Percentiles rank a stretch among this genome's conserved stretches.
phyloP scores from a whole-genome alignment of 257 asterid genomes.

The Scutellaria baicalensis region DNA sequence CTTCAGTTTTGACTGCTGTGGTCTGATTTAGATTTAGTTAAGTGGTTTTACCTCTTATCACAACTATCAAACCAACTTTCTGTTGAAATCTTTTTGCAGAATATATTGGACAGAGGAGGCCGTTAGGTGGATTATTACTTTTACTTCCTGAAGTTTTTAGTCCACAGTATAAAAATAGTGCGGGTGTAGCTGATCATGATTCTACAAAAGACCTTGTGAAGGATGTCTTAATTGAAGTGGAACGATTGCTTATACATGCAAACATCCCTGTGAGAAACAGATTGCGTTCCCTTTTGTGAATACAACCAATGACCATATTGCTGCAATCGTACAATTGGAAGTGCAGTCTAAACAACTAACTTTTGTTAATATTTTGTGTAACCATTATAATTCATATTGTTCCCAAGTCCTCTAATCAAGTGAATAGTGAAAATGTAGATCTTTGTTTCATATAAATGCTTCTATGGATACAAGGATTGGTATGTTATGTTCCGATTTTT shows the following conservation, averaged over 20 bases:
- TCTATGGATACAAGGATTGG: not conserved
- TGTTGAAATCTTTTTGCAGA: conserved; percentile 40
- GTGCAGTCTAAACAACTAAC: too few relatives aligned
- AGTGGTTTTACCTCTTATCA: not conserved
- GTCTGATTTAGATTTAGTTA: not conserved
- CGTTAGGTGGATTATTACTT: conserved; percentile 79
- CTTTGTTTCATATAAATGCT: not conserved
- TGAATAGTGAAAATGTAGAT: not conserved
- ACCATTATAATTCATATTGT: not conserved
- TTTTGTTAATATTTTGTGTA: not conserved
- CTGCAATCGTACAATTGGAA: not conserved
- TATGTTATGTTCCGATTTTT: not conserved
- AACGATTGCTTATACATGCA: conserved; percentile 59
- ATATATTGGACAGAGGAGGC: conserved; percentile 68
- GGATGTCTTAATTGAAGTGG: conserved; percentile 53
- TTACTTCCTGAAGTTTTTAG: conserved; percentile 66
- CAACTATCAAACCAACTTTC: conserved; percentile 3
- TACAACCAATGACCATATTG: not conserved
- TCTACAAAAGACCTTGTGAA: conserved; percentile 26
- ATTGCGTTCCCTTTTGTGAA: conserved; percentile 6
- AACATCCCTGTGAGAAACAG: conserved; percentile 62
- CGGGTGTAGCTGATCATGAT: conserved; percentile 32
- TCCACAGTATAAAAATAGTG: conserved; percentile 37
- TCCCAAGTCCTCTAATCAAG: not conserved
- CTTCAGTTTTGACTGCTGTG: not conserved